Percentiles rank a stretch among this genome's conserved stretches.
Evolutionary conservation across 2,329 filamentous ascomycete species (phyloP).

Genomic region (Rugonectria rugulosa): DNA sequence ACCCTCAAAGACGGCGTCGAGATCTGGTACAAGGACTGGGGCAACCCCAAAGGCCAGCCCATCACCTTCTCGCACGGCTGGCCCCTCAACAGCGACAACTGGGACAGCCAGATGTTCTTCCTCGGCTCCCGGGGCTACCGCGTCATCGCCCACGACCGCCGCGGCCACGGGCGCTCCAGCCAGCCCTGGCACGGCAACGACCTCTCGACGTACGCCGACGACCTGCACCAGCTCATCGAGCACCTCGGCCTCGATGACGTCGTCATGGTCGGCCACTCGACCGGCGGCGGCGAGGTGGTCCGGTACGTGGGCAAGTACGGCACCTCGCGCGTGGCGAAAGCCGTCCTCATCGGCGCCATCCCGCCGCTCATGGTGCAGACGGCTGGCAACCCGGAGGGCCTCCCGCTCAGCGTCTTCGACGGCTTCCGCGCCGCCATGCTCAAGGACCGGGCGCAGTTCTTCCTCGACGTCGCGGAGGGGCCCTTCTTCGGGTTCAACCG

Average conservation of each 20-base stretch:
- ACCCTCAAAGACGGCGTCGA: conserved; percentile 46
- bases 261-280: conserved; percentile 55
- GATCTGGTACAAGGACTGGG: conserved; percentile 54
- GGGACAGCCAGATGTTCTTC: conserved; percentile 42
- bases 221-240: conserved; percentile 40
- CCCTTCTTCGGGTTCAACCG: conserved; percentile 65
- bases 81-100: conserved; percentile 44
- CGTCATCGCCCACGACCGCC: conserved; percentile 43
- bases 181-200: conserved; percentile 37
- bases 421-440: conserved; percentile 46
- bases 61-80: conserved; percentile 49
- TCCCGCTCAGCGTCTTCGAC: conserved; percentile 47
- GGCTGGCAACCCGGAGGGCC: conserved; percentile 43
- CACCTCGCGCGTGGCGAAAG: conserved; percentile 47
- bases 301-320: conserved; percentile 43
- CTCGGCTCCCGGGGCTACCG: conserved; percentile 42
- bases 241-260: conserved; percentile 45
- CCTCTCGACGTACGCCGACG: conserved; percentile 41
- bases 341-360: conserved; percentile 48
- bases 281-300: conserved; percentile 51
- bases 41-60: conserved; percentile 42
- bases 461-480: conserved; percentile 74
- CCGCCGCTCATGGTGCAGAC: conserved; percentile 47
- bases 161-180: conserved; percentile 44
- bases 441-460: conserved; percentile 55